Conservation (phyloP, 768 basidiomycete species). For the Rubroboletus pulcherrimus region DNA sequence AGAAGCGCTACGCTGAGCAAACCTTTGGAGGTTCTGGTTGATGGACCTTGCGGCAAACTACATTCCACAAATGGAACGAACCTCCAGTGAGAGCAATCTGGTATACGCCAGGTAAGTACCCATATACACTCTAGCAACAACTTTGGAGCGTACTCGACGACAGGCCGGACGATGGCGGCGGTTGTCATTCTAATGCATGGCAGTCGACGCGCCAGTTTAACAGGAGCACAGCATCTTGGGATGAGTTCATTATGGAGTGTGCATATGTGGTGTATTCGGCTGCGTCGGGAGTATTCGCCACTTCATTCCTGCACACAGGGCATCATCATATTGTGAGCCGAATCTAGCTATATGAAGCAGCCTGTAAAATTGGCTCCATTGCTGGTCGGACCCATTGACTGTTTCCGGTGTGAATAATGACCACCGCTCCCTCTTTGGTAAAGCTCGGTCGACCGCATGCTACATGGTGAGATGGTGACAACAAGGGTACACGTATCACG, state of each 20-base stretch:
- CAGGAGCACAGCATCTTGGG: neutral
- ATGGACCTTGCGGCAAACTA: neutral
- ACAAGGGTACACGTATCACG: neutral
- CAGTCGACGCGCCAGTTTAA: too few relatives aligned
- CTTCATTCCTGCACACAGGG: neutral
- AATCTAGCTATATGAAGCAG: neutral
- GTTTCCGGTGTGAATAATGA: neutral
- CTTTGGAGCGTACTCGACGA: neutral
- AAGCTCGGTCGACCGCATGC: neutral
- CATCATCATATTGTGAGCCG: neutral
- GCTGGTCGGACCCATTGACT: neutral
- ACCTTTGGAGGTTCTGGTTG: neutral
- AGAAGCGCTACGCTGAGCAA: neutral
- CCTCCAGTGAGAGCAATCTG: neutral
- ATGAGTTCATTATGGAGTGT: neutral
- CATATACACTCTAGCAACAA: neutral
- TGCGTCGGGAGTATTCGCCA: neutral
- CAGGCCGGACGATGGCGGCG: neutral
- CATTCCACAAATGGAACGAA: neutral
- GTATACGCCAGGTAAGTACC: neutral
- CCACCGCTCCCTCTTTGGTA: neutral
- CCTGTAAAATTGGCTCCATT: neutral
- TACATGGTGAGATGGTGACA: constrained; percentile 1
- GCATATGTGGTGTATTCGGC: neutral
- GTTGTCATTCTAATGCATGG: neutral